Base-by-base conservation (phyloP, 106 monocot genomes). In the Agapanthus africanus region DNA sequence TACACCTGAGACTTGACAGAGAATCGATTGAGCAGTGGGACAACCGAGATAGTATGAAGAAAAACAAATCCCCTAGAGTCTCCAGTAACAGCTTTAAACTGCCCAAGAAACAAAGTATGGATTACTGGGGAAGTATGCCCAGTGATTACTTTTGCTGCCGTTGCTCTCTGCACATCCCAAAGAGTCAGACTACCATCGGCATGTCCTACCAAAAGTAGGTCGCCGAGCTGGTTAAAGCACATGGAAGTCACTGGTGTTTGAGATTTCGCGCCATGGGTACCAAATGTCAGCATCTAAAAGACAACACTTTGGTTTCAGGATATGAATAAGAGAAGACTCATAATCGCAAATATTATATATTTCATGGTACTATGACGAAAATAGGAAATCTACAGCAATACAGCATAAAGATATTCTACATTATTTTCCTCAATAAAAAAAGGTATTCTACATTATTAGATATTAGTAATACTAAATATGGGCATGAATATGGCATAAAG, bases 211-310 rank as follows among this genome's bases (percentile, higher is more conserved):
- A 99, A 80, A 54, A 99, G 89, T 32, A 99, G 75, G 66, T 99
- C 92, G 16, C 92, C 92, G 73, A 87, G 91, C 59, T 87, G 91
- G 70, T 87, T 99, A 74, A 99, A 99, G 79, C 90, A 99, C 89
- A 99, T 87, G 14, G 97, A 92, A 63, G 97, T 99, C 46, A 87
- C 97, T 40, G 87, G 40, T 60, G 73, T 65, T 70, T 70, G 82
- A 78, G 81, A 60, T 81, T 84, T 88, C 67, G 84, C 95, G 56
- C 91, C 79, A 74, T 87, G 79, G 71, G 83, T 82, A 51, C 82
- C 69, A 71, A 99, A 79, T 51, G 73, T 74, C 46, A 84, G 62
- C 82, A 90, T 87, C 97, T 99, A 74, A 52, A 87, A 81, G 15
- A 51, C n/a, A 70, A 62, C 11, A 68, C 36, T 75, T 56, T 9